These are phyloP conservation scores for Arthrobotrys sphaeroides DNA, from an alignment of 2,329 filamentous ascomycete genomes.

Conservation along the genomic window DNA sequence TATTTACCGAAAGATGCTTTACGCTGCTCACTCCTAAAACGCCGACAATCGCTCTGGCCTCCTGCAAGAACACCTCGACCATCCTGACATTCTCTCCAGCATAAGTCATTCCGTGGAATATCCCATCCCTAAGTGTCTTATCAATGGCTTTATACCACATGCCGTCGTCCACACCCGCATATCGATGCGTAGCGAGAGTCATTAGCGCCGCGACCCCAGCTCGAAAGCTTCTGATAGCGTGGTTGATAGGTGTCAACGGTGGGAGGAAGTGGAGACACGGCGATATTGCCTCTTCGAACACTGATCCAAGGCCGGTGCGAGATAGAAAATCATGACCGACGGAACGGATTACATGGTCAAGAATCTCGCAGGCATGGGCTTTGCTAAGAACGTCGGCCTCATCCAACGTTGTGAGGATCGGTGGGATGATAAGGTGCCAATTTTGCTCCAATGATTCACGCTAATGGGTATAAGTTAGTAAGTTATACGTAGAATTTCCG, in stretches of 20 bases:
- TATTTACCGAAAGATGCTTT: slow-evolving; percentile 53
- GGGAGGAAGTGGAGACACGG: slow-evolving; percentile 55
- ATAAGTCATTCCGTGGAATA: slow-evolving; percentile 55
- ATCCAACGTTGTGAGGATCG: slow-evolving; percentile 54
- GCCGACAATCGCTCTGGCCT: slow-evolving; percentile 7
- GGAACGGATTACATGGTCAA: slow-evolving; percentile 17
- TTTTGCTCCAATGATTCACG: slow-evolving; percentile 23
- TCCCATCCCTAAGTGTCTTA: slow-evolving; percentile 52
- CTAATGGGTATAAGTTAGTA: slow-evolving; percentile 18
- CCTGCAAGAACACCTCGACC: slow-evolving; percentile 47
- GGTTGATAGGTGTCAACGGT: slow-evolving; percentile 54
- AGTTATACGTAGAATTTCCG: not conserved
- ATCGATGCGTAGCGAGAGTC: slow-evolving; percentile 26
- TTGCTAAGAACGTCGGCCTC: slow-evolving; percentile 42
- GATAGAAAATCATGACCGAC: slow-evolving; percentile 44
- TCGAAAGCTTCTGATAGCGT: slow-evolving; percentile 46
- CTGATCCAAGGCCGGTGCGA: slow-evolving; percentile 55
- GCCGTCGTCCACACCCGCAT: slow-evolving; percentile 8
- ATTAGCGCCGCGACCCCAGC: slow-evolving; percentile 51
- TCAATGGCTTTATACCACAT: slow-evolving; percentile 52
- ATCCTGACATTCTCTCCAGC: slow-evolving; percentile 55
- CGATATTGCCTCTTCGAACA: slow-evolving; percentile 56
- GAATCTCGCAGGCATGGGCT: slow-evolving; percentile 42
- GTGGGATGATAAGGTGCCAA: slow-evolving; percentile 56
- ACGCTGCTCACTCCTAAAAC: slow-evolving; percentile 54